Percentiles rank a stretch among this genome's conserved stretches.
These are phyloP conservation scores for Mesotaenium endlicherianum DNA, from an alignment of 139 green algal genomes.

Conservation along the genomic window DNA sequence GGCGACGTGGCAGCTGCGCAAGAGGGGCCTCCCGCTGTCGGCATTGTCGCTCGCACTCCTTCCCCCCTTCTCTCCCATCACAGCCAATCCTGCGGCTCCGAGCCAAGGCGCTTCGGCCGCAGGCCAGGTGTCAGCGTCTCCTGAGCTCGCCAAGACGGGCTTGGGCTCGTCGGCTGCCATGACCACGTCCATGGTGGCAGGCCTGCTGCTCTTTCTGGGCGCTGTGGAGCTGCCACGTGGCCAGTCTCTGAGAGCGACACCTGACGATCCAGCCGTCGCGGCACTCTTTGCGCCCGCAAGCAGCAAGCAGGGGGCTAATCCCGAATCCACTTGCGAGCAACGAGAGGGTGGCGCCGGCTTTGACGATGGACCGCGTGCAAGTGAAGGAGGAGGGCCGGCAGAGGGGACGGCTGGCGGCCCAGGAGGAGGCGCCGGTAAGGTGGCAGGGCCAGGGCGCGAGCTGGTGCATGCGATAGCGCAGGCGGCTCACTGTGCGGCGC, in stretches of 20 bases:
- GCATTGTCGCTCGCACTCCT: slow-evolving; percentile 14
- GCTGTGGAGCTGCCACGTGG: not conserved
- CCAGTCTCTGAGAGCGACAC: no score
- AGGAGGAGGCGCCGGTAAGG: not conserved
- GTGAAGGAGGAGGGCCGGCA: not conserved
- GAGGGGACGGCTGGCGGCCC: not conserved
- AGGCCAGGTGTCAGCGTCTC: not conserved
- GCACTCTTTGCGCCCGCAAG: no score
- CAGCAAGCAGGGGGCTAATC: no score
- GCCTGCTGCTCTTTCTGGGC: slow-evolving; percentile 30
- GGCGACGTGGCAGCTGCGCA: slow-evolving; percentile 17
- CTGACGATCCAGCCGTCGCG: no score
- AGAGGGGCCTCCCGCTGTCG: slow-evolving; percentile 13
- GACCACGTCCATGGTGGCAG: slow-evolving; percentile 30
- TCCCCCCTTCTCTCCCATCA: slow-evolving; percentile 10
- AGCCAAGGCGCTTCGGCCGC: not conserved
- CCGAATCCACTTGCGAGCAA: not conserved
- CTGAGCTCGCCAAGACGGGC: slow-evolving; percentile 47
- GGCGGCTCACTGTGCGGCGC: slow-evolving; percentile 41
- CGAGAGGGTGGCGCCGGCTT: not conserved
- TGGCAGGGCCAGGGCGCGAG: not conserved
- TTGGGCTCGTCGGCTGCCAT: slow-evolving; percentile 48
- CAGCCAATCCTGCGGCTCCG: not conserved
- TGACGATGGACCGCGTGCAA: not conserved
- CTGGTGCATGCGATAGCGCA: slow-evolving; percentile 44